Evolutionary conservation across 163 green algal genomes (phyloP).

Genomic region (Prototheca cutis): DNA sequence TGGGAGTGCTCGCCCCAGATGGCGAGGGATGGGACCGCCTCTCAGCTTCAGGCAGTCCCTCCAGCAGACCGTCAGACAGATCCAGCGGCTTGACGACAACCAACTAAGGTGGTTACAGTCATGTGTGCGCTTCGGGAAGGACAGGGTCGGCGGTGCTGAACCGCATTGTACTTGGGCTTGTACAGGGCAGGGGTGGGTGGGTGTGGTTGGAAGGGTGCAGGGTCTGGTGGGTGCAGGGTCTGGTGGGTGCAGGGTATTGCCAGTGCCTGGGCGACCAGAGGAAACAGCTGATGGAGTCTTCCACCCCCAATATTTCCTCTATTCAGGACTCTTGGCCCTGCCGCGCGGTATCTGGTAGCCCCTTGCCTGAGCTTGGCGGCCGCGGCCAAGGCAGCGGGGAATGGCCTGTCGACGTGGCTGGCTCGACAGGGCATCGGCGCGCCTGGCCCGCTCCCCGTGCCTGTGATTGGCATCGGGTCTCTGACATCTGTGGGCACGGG

Average conservation of each 20-base stretch:
- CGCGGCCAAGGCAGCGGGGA: background rate
- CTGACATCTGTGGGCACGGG: conserved; percentile 23
- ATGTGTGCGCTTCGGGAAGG: background rate
- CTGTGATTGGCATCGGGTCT: conserved; percentile 28
- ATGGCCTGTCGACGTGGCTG: conserved; percentile 9
- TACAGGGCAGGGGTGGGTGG: no score
- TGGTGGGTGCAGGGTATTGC: background rate
- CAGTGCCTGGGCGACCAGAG: no score
- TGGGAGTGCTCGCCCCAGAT: no score
- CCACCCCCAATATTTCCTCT: background rate
- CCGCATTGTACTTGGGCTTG: no score
- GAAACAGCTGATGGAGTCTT: background rate
- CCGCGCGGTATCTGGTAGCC: conserved; percentile 4
- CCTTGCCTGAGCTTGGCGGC: background rate
- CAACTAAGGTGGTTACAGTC: conserved; percentile 12
- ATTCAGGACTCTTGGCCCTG: conserved; percentile 12
- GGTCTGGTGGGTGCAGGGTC: background rate
- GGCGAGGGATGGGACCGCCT: background rate
- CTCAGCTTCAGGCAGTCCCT: conserved; percentile 1
- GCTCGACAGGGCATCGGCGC: conserved; percentile 20
- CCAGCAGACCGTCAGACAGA: conserved; percentile 5
- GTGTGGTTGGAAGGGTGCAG: no score
- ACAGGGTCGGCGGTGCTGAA: no score
- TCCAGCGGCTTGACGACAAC: conserved; percentile 16
- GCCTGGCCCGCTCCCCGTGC: conserved; percentile 14